Evolutionary conservation across 805 yeast genomes (phyloP).

Genomic region (Myxozyma nipponensis): DNA sequence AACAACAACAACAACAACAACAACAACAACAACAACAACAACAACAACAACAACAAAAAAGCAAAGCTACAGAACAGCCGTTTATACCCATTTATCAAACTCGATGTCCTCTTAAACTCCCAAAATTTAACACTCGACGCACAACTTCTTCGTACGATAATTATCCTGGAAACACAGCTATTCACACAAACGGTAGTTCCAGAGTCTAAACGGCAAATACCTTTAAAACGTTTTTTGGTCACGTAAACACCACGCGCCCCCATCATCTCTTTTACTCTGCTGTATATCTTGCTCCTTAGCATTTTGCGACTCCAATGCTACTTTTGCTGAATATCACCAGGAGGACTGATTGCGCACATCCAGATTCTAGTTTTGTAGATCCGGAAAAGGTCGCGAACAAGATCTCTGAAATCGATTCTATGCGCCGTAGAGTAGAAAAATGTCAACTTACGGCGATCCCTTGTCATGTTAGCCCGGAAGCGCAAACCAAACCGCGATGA

Average conservation of each 20-base stretch:
- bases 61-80: too few relatives aligned
- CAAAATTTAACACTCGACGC: too few relatives aligned
- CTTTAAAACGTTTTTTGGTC: not conserved
- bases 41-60: too few relatives aligned
- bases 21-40: too few relatives aligned
- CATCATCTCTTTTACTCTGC: too few relatives aligned
- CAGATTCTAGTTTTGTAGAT: constrained; percentile 77
- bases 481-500: not conserved
- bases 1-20: too few relatives aligned
- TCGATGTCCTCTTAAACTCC: too few relatives aligned
- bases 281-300: too few relatives aligned
- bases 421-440: constrained; percentile 64
- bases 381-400: constrained; percentile 69
- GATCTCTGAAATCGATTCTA: constrained; percentile 72
- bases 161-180: not conserved
- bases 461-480: not conserved
- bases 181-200: not conserved
- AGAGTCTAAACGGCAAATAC: not conserved
- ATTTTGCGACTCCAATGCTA: too few relatives aligned
- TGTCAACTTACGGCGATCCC: constrained; percentile 70
- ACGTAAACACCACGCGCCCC: too few relatives aligned
- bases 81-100: too few relatives aligned
- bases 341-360: constrained; percentile 66
- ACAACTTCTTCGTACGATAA: too few relatives aligned
- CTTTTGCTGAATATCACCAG: not conserved